Base-by-base conservation (phyloP, 768 basidiomycete genomes). In the Mycena galopus region DNA sequence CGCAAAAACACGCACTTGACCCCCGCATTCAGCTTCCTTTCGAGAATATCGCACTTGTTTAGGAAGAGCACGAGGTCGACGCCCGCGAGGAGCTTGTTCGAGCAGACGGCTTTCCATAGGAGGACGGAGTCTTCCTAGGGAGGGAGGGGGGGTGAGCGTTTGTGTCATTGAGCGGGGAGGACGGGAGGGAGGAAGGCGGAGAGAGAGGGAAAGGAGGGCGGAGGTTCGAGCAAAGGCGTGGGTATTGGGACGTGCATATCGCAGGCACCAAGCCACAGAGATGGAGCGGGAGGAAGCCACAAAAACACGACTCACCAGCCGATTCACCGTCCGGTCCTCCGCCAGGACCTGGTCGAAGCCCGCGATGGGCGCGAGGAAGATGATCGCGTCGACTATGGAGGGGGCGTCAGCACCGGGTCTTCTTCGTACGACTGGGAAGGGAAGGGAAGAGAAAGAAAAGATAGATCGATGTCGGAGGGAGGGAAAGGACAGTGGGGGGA, bases 91-190 rank as follows among this genome's bases (percentile, higher is more conserved):
- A 96, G 88, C 81, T 91, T 94, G 83, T 94, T 95, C 16, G 91
- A 90, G 81, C 95, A 96, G 19, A 96, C 88, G 5, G 92, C 89
- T 81, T 94, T 95, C 94, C 94, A 96, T 0, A 96, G 86, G n/a
- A 95, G 84, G n/a, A 96, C 93, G 3, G 92, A 93, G 78, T 96
- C 95, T 82, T 94, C 93, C 92, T 92, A 10, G 16, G 44, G 32
- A 39, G 37, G 65, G 35, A 16, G 29, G 50, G 27, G 63, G 58
- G 39, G 59, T 51, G 23, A 27, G 27, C 9, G 44, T 44, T 17
- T 7, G 17, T 7, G 42, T 4, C 5, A n/a, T 19, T 2, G 21
- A n/a, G n/a, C 6, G n/a, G 11, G 2, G 7, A 9, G 21, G 44
- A 8, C 1, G 44, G 21, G 44, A 23, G 21, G 5, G 44, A 21